Base-by-base conservation (phyloP, 2,329 filamentous ascomycete genomes). In the Fusarium torreyae region DNA sequence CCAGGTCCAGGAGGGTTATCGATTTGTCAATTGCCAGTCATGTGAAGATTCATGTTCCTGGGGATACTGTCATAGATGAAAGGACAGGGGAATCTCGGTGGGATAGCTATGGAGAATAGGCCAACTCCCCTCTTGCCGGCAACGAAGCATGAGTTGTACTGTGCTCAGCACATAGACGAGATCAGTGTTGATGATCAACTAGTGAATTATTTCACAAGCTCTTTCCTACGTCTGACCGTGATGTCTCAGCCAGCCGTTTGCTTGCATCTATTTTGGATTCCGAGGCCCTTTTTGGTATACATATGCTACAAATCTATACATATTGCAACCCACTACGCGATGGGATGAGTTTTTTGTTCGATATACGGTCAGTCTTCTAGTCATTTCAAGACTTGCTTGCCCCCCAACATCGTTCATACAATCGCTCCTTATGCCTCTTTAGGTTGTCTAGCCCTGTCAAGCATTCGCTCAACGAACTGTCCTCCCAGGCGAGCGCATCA, bases 361-460 rank as follows among this genome's bases (percentile, higher is more conserved):
- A 9, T 22, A 15, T 43, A 22, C 15, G 17, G 11, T 33, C 7
- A 39, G 10, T 44, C 11, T 20, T 33, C 15, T 22, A 6, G 11
- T 26, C 13, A 17, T 14, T 39, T 65, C 43, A 63, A n/a, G 56
- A 38, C 20, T 61, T 53, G 38, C 55, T 51, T 11, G 24, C 24
- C 15, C 67, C 72, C 77, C 78, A 81, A 22, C 76, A 78, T 39
- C 58, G 60, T 44, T 75, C 66, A 49, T 79, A 78, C 40, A 86
- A 68, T 53, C 77, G 75, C 42, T 71, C 63, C 50, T 77, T 70
- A 62, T 85, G 83, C 44, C 64, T 81, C 59, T 92, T 87, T 66
- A 98, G 82, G 71, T 89, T 90, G 8, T 83, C 82, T 72, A 89
- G 86, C 60, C 81, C 82, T 52, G 77, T 79, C 60, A 97, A 75